Conservation (phyloP, 1,284 basidiomycete species). For the Exsudoporus floridanus region DNA sequence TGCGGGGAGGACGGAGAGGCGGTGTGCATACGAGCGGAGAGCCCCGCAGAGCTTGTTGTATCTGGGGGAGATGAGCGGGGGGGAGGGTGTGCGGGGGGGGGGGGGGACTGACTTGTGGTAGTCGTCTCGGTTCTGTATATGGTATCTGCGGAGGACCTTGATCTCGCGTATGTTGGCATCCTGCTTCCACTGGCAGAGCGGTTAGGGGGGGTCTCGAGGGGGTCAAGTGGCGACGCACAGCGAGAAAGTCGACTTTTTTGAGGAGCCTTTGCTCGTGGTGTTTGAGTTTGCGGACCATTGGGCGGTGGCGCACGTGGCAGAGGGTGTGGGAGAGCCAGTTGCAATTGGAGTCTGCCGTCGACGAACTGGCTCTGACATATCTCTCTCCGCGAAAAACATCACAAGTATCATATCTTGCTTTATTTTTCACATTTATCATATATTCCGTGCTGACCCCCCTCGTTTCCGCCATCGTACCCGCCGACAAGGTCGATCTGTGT, state of each 20-base stretch:
- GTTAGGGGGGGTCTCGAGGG: not conserved
- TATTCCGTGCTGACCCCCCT: slow-evolving; percentile 23
- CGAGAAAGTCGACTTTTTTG: slow-evolving; percentile 93
- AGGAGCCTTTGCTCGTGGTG: slow-evolving; percentile 92
- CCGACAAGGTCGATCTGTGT: slow-evolving; percentile 20
- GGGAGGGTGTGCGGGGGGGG: slow-evolving; percentile 5
- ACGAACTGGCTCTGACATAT: slow-evolving; percentile 33
- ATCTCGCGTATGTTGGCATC: slow-evolving; percentile 91
- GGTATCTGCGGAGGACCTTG: slow-evolving; percentile 94
- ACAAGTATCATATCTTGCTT: slow-evolving; percentile 32
- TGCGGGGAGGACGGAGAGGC: slow-evolving; percentile 83
- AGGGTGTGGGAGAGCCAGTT: slow-evolving; percentile 33
- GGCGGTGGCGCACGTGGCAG: slow-evolving; percentile 29
- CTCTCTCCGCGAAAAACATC: slow-evolving; percentile 30
- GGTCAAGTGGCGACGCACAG: slow-evolving; percentile 50
- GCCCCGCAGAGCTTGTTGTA: slow-evolving; percentile 97
- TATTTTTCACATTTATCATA: slow-evolving; percentile 28
- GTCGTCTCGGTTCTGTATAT: slow-evolving; percentile 92
- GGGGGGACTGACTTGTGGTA: slow-evolving; percentile 76
- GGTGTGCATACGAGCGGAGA: slow-evolving; percentile 83
- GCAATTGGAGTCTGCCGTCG: slow-evolving; percentile 33
- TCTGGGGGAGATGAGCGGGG: slow-evolving; percentile 40
- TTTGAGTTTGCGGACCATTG: slow-evolving; percentile 91
- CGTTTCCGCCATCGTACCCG: not conserved
- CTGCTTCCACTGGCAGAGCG: slow-evolving; percentile 82